Evolutionary conservation across 2,329 filamentous ascomycete genomes (phyloP).

Genomic region (Phyllosticta citribraziliensis): DNA sequence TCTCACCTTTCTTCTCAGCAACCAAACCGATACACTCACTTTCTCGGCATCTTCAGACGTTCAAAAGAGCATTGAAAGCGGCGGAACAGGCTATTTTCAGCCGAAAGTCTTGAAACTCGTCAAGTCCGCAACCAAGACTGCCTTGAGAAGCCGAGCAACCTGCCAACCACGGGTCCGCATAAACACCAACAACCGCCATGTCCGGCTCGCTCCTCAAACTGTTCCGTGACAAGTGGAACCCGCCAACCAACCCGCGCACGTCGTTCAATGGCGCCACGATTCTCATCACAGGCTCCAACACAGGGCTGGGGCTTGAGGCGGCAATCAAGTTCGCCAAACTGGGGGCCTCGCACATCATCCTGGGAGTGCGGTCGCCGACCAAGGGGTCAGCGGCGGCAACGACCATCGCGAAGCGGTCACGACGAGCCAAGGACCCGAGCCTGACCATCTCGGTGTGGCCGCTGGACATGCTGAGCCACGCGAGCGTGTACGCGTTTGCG

Average conservation of each 20-base stretch:
- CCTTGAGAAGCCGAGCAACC: not conserved
- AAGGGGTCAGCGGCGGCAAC: conserved; percentile 23
- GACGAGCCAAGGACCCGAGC: conserved; percentile 25
- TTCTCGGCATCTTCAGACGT: not conserved
- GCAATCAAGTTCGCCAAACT: conserved; percentile 34
- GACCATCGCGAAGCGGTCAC: conserved; percentile 28
- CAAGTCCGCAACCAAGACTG: not conserved
- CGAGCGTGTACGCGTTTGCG: conserved; percentile 28
- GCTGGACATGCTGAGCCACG: conserved; percentile 34
- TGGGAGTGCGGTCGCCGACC: conserved; percentile 30
- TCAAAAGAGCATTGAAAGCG: not conserved
- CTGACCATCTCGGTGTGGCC: conserved; percentile 36
- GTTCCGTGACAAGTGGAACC: conserved; percentile 8
- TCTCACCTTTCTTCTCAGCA: not conserved
- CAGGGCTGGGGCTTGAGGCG: conserved; percentile 39
- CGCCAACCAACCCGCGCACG: conserved; percentile 15
- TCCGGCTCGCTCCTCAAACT: conserved; percentile 1
- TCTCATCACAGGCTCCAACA: conserved; percentile 40
- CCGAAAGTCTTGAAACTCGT: not conserved
- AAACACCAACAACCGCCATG: not conserved
- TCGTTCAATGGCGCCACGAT: conserved; percentile 28
- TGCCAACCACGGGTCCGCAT: not conserved
- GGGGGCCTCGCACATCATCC: conserved; percentile 33
- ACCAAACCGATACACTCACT: not conserved
- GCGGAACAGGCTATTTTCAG: not conserved